phyloP scores from a whole-genome alignment of 2,329 filamentous ascomycete species.

The Claviceps pusilla region DNA sequence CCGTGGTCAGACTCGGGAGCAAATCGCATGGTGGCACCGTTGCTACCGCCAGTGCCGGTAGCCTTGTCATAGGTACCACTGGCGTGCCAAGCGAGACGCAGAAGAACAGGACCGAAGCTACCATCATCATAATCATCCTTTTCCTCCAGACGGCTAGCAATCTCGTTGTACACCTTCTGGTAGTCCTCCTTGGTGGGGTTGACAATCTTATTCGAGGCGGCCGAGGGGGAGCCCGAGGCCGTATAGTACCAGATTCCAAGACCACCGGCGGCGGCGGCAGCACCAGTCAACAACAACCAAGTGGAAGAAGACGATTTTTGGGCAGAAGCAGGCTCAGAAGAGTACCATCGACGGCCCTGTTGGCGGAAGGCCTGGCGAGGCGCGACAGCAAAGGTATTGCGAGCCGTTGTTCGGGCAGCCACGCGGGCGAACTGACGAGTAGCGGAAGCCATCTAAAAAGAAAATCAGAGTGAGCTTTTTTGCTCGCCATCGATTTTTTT shows the following conservation, averaged over 20 bases:
- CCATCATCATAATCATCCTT: slow-evolving; percentile 94
- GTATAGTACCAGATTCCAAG: slow-evolving; percentile 53
- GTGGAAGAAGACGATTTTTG: slow-evolving; percentile 30
- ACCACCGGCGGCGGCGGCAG: slow-evolving; percentile 43
- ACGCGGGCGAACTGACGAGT: slow-evolving; percentile 42
- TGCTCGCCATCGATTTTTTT: neutral
- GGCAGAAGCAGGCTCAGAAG: slow-evolving; percentile 42
- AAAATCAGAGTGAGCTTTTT: slow-evolving; percentile 2
- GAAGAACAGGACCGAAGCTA: slow-evolving; percentile 80
- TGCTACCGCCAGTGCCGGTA: slow-evolving; percentile 81
- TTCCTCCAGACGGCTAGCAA: slow-evolving; percentile 67
- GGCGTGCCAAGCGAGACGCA: slow-evolving; percentile 87
- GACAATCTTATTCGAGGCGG: slow-evolving; percentile 43
- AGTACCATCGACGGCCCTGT: slow-evolving; percentile 64
- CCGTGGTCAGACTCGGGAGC: slow-evolving; percentile 77
- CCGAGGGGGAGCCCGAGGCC: slow-evolving; percentile 33
- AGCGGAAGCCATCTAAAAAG: slow-evolving; percentile 23
- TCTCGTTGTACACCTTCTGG: slow-evolving; percentile 84
- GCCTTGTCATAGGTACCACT: slow-evolving; percentile 83
- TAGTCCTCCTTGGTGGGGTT: slow-evolving; percentile 73
- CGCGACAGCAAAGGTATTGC: slow-evolving; percentile 42
- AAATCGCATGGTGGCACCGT: slow-evolving; percentile 95
- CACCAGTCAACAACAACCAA: slow-evolving; percentile 43
- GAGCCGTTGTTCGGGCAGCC: slow-evolving; percentile 41
- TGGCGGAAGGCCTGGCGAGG: slow-evolving; percentile 57